Evolutionary conservation across 2,329 filamentous ascomycete species (phyloP).

Genomic region (Tetracladium maxilliforme): DNA sequence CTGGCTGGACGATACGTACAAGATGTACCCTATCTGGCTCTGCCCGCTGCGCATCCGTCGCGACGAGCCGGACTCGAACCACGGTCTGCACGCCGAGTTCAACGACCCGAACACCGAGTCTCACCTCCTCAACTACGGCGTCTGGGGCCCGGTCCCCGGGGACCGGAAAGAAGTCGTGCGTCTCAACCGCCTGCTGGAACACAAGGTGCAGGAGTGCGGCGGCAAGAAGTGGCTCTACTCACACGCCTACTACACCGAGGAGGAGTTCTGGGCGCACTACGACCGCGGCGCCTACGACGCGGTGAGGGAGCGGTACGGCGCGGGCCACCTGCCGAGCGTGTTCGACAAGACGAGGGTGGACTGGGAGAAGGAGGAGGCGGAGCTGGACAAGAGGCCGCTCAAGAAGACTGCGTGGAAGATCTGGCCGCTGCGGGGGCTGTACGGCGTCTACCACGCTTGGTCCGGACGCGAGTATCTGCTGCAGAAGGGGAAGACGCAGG

Average conservation of each 20-base stretch:
- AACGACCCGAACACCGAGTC: constrained; percentile 16
- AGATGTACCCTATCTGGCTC: constrained; percentile 40
- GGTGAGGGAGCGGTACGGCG: constrained; percentile 41
- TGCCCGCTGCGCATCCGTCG: constrained; percentile 33
- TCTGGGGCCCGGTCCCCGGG: constrained; percentile 38
- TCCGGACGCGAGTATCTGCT: constrained; percentile 20
- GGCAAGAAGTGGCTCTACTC: constrained; percentile 61
- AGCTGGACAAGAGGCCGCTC: constrained; percentile 17
- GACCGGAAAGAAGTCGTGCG: constrained; percentile 29
- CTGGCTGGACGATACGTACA: constrained; percentile 22
- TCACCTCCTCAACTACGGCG: constrained; percentile 43
- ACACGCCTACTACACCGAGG: constrained; percentile 51
- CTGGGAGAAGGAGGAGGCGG: constrained; percentile 19
- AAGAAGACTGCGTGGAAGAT: constrained; percentile 16
- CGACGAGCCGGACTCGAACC: constrained; percentile 21
- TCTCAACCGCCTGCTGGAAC: constrained; percentile 45
- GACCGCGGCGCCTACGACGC: constrained; percentile 42
- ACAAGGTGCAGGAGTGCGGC: constrained; percentile 37
- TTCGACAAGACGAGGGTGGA: constrained; percentile 51
- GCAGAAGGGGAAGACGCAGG: too few relatives aligned
- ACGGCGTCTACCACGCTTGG: constrained; percentile 40
- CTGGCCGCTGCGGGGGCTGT: constrained; percentile 39
- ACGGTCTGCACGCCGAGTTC: constrained; percentile 33
- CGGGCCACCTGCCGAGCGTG: constrained; percentile 43
- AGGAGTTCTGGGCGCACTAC: constrained; percentile 55